Conservation (phyloP, 305 asterid genomes). For the Solanum chacoense region DNA sequence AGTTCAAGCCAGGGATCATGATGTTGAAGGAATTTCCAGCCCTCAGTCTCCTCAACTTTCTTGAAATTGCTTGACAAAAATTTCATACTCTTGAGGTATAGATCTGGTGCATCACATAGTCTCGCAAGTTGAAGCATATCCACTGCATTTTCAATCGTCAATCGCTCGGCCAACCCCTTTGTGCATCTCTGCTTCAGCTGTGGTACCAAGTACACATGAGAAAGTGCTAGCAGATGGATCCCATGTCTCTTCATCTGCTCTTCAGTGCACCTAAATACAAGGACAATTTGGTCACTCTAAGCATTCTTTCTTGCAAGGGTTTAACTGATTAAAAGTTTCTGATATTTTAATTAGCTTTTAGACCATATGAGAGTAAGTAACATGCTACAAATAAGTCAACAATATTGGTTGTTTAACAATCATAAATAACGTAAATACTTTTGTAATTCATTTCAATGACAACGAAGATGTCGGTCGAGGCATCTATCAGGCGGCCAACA, state of each 20-base stretch:
- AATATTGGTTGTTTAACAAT: not conserved
- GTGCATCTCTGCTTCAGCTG: constrained; percentile 74
- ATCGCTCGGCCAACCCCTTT: constrained; percentile 31
- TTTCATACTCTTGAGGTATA: constrained; percentile 57
- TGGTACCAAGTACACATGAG: constrained; percentile 69
- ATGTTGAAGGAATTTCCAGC: constrained; percentile 65
- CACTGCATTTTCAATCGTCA: constrained; percentile 51
- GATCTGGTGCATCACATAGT: constrained; percentile 81
- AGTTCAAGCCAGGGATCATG: constrained; percentile 79
- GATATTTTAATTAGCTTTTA: not conserved
- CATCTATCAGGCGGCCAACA: not conserved
- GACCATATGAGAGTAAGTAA: not conserved
- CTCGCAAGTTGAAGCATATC: constrained; percentile 83
- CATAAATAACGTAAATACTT: not conserved
- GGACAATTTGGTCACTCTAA: constrained; percentile 11
- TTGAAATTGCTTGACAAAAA: constrained; percentile 37
- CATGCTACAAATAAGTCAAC: not conserved
- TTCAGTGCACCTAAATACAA: constrained; percentile 46
- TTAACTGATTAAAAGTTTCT: not conserved
- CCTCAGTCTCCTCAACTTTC: constrained; percentile 65
- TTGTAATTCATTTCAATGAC: not conserved
- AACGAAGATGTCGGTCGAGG: not conserved
- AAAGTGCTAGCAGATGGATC: constrained; percentile 58
- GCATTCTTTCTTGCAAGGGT: not conserved
- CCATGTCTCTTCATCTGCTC: constrained; percentile 73